Percentiles rank a stretch among this genome's conserved stretches.
Conservation (phyloP, 148 eudicot species). For the Vaccinium macrocarpon region DNA sequence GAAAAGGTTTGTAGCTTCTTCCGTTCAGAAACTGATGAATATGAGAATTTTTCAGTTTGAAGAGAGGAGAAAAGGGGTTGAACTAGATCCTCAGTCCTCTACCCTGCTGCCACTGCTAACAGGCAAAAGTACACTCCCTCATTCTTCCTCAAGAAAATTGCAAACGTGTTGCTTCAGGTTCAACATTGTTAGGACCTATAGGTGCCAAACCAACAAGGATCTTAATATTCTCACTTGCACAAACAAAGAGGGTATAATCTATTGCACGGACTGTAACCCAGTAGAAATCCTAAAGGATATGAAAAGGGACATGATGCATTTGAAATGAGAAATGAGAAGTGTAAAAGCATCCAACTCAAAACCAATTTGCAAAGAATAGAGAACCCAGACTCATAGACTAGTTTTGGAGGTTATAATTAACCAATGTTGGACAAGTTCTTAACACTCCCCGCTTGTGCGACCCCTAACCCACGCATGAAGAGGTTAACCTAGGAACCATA, state of each 20-base stretch:
- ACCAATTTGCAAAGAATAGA: too few species aligned
- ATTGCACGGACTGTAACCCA: neutral
- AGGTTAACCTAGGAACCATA: too few species aligned
- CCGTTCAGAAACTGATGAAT: neutral
- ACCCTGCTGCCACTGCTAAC: neutral
- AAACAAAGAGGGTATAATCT: neutral
- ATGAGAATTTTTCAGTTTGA: neutral
- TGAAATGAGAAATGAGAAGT: neutral
- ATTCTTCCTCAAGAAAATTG: neutral
- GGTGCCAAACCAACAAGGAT: neutral
- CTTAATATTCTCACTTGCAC: neutral
- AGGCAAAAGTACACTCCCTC: neutral
- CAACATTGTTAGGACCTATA: neutral
- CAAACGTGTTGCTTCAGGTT: neutral
- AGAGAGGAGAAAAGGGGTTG: neutral
- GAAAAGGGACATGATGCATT: neutral
- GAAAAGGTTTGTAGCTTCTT: neutral
- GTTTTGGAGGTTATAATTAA: too few species aligned
- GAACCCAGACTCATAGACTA: too few species aligned
- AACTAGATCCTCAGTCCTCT: neutral
- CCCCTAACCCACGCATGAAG: too few species aligned
- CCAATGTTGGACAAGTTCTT: too few species aligned
- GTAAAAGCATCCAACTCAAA: neutral
- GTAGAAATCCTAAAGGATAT: neutral
- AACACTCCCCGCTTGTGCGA: too few species aligned